Evolutionary conservation across 129 eudicot genomes (phyloP).

Genomic region (Daucus carota): DNA sequence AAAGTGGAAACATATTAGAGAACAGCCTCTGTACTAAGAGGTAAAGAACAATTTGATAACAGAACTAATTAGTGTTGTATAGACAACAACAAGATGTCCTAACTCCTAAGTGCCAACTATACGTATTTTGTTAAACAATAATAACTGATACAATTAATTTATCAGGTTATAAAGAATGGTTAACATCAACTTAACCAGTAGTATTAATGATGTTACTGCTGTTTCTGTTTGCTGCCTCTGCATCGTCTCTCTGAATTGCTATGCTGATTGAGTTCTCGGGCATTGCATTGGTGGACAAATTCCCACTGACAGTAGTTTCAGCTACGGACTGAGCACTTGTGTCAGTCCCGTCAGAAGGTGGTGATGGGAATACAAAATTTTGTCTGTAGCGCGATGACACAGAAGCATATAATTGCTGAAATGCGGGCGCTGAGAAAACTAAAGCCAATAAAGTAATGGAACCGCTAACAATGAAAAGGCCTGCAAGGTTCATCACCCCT

Average conservation of each 20-base stretch:
- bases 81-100: too few relatives aligned
- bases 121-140: too few relatives aligned
- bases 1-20: too few relatives aligned
- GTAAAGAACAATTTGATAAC: too few relatives aligned
- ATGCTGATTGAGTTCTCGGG: background rate
- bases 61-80: too few relatives aligned
- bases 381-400: background rate
- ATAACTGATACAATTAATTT: too few relatives aligned
- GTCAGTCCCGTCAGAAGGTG: background rate
- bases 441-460: background rate
- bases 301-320: background rate
- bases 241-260: conserved; percentile 1
- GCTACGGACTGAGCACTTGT: background rate
- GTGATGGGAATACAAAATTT: background rate
- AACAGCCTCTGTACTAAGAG: too few relatives aligned
- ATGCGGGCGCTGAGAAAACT: background rate
- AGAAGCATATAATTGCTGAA: background rate
- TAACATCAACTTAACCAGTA: background rate
- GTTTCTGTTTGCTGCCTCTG: background rate
- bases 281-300: background rate
- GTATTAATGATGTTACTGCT: background rate
- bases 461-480: conserved; percentile 6
- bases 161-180: background rate
- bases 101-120: too few relatives aligned
- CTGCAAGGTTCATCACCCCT: conserved; percentile 1